These are phyloP conservation scores for Alternaria viburni DNA, from an alignment of 2,329 filamentous ascomycete species.

Conservation along the genomic window DNA sequence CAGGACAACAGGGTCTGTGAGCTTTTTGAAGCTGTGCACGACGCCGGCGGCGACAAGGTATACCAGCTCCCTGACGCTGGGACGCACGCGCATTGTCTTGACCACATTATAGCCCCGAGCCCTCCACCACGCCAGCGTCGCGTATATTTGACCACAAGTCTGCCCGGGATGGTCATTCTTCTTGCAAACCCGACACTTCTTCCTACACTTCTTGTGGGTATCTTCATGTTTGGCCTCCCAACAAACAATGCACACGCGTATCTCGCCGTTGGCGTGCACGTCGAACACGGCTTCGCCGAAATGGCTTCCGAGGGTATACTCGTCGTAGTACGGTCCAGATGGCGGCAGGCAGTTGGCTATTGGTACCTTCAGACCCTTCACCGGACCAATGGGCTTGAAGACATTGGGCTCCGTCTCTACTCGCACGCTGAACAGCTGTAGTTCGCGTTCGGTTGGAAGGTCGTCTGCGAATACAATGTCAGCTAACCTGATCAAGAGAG, in stretches of 20 bases:
- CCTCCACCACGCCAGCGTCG: background rate
- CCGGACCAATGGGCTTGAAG: background rate
- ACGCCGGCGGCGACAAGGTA: background rate
- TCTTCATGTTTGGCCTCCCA: background rate
- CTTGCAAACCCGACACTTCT: background rate
- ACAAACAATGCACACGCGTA: background rate
- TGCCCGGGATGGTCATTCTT: background rate
- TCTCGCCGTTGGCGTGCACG: background rate
- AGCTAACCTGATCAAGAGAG: background rate
- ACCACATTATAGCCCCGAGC: background rate
- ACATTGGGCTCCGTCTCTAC: background rate
- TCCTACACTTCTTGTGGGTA: background rate
- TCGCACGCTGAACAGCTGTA: background rate
- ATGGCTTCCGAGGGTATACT: background rate
- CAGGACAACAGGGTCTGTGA: background rate
- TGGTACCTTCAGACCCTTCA: background rate
- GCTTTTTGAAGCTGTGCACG: background rate
- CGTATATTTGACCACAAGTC: background rate
- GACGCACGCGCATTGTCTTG: background rate
- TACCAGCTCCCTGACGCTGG: rapidly evolving
- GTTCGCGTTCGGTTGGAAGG: background rate
- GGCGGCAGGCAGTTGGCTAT: background rate
- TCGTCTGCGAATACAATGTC: background rate
- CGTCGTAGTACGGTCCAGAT: background rate
- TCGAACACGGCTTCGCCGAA: background rate